Percentiles rank a stretch among this genome's conserved stretches.
phyloP scores from a whole-genome alignment of 208 protist genomes.

The Naegleria fowleri region DNA sequence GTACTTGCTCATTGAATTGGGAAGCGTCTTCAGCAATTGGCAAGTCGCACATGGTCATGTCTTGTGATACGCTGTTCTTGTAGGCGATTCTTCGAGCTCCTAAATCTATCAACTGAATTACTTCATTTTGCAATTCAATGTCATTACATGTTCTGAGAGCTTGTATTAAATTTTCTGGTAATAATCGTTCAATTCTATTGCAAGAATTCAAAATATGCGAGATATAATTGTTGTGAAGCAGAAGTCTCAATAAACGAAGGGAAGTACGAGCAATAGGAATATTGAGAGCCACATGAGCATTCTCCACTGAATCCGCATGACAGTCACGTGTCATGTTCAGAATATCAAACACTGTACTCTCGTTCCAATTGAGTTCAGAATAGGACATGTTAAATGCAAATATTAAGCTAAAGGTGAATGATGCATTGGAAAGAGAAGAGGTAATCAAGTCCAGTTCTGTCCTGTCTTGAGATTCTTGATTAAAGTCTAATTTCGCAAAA shows the following conservation, averaged over 20 bases:
- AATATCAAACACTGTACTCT: neutral
- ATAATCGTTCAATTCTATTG: neutral
- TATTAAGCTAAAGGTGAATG: neutral
- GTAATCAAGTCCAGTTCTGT: too few relatives aligned
- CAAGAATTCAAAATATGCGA: neutral
- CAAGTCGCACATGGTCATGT: neutral
- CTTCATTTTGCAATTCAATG: neutral
- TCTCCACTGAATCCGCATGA: neutral
- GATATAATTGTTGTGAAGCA: neutral
- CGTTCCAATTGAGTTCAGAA: neutral
- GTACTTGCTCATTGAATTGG: neutral
- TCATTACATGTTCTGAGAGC: neutral
- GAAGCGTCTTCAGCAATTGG: neutral
- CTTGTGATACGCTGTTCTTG: neutral
- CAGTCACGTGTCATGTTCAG: neutral
- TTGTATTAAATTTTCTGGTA: neutral
- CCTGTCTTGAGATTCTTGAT: too few relatives aligned
- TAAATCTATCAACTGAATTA: neutral
- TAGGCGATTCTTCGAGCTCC: neutral
- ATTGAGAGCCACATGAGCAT: neutral
- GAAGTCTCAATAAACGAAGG: neutral
- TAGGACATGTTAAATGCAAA: neutral
- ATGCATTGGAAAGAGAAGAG: neutral
- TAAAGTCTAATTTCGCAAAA: too few relatives aligned
- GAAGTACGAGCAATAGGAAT: neutral